Evolutionary conservation across 805 yeast genomes (phyloP), one percentile per base, ranked within the genome.

Genomic region (Candida boleticola): DNA sequence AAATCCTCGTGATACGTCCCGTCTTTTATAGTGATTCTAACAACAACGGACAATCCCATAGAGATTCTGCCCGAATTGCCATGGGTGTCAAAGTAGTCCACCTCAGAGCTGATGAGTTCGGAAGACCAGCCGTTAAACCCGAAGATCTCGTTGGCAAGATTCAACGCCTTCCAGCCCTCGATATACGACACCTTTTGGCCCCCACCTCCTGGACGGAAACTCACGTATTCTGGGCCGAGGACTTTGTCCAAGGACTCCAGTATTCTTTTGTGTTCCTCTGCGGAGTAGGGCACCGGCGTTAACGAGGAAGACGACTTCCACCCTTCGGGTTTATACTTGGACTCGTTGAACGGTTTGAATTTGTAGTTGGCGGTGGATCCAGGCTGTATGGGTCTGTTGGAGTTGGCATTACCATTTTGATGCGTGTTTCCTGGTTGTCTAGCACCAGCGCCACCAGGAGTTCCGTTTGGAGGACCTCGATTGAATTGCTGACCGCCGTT

Each of bases 121-220:
- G 89, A 80, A 49, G 74, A 71, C 95, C 95, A 86, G 1, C 93
- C 93, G 54, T 85, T 81, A 52, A 83, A 85, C 0, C 95, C 95
- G 71, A 86, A 85, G 3, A 86, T 80, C 51, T 82, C 84, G 54
- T 86, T 86, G 11, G 95, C 95, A 36, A 86, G 60, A 54, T 83
- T 83, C 29, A 86, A 74, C 2, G 87, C 92, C 55, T 79, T 83
- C 89, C 92, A 85, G 1, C 95, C 95, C 60, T 85, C 93, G 31
- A 86, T 73, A 52, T 86, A 85, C 2, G 85, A 80, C 3, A 86
- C 86, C 41, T 76, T 71, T 36, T 71, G 73, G 11, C 85, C 82
- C 2, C 88, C 89, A 27, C 83, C 88, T 2, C 89, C 90, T 5
- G 89, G 81, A 36, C 95, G 68, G 31, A 79, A 79, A 21, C 89